phyloP scores from a whole-genome alignment of 768 basidiomycete genomes.

The Gloeopeniophorella convolvens region DNA sequence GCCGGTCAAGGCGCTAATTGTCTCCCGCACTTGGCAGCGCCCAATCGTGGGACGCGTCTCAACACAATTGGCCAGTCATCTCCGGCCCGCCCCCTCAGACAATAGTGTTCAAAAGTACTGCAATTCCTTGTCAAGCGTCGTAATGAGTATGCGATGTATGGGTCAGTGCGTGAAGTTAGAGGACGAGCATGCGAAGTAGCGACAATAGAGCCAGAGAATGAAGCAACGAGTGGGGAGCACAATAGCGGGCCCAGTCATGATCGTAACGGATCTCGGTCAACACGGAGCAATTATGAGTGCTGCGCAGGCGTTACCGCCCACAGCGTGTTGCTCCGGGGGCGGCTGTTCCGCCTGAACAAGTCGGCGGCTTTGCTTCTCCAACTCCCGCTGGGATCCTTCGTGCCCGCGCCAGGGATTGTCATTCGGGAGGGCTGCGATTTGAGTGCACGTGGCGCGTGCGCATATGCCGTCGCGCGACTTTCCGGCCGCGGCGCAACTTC shows the following conservation, averaged over 20 bases:
- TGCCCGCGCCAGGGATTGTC: slow-evolving; percentile 8
- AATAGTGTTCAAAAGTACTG: no score
- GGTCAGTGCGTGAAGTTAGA: no score
- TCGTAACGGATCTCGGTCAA: neutral
- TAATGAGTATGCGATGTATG: no score
- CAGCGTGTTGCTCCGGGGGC: neutral
- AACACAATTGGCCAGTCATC: no score
- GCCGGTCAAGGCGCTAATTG: no score
- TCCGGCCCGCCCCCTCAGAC: no score
- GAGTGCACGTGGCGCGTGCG: slow-evolving; percentile 5
- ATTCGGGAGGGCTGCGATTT: slow-evolving; percentile 1
- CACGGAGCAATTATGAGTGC: neutral
- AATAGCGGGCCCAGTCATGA: no score
- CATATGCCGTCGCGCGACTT: neutral
- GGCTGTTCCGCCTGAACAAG: slow-evolving; percentile 7
- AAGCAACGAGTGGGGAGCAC: neutral
- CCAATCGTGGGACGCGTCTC: no score
- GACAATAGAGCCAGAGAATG: no score
- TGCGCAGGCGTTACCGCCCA: neutral
- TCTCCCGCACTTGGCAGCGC: no score
- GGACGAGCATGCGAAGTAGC: no score
- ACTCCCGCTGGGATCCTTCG: neutral
- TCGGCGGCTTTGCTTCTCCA: slow-evolving; percentile 14
- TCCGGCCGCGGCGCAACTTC: neutral
- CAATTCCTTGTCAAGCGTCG: no score